Evolutionary conservation across 2,329 filamentous ascomycete species (phyloP).

Genomic region (Trichoderma afroharzianum): DNA sequence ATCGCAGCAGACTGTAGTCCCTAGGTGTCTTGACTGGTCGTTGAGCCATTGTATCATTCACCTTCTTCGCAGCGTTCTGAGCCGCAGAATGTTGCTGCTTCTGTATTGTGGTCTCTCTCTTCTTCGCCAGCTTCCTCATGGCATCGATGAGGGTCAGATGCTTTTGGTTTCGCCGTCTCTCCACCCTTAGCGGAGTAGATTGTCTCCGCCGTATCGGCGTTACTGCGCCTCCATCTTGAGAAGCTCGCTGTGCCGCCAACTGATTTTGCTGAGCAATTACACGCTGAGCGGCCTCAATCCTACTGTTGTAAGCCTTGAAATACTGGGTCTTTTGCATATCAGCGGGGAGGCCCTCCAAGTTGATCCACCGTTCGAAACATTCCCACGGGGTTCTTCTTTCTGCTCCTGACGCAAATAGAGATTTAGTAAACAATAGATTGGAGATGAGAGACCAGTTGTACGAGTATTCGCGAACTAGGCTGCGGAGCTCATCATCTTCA

Average conservation of each 20-base stretch:
- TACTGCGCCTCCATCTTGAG: slow-evolving; percentile 32
- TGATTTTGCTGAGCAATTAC: slow-evolving; percentile 53
- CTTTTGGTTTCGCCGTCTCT: slow-evolving; percentile 79
- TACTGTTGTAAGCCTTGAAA: slow-evolving; percentile 68
- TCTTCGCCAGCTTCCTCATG: slow-evolving; percentile 94
- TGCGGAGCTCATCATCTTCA: slow-evolving; percentile 86
- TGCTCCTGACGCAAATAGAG: slow-evolving; percentile 75
- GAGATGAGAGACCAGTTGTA: slow-evolving; percentile 98
- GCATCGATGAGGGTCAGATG: slow-evolving; percentile 87
- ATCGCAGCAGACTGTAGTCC: slow-evolving; percentile 85
- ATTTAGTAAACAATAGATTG: slow-evolving; percentile 69
- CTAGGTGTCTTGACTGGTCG: slow-evolving; percentile 70
- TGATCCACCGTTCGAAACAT: slow-evolving; percentile 96
- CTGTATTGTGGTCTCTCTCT: slow-evolving; percentile 77
- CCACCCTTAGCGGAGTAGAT: slow-evolving; percentile 78
- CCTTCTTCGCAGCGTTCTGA: slow-evolving; percentile 75
- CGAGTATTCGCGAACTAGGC: slow-evolving; percentile 83
- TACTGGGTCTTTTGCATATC: slow-evolving; percentile 96
- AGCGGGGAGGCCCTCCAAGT: slow-evolving; percentile 80
- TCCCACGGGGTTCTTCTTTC: slow-evolving; percentile 96
- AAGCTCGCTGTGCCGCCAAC: slow-evolving; percentile 49
- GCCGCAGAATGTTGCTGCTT: slow-evolving; percentile 86
- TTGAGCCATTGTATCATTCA: slow-evolving; percentile 58
- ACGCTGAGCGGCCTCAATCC: slow-evolving; percentile 58
- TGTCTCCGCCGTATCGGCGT: slow-evolving; percentile 58